These are phyloP conservation scores for Saksenaea vasiformis DNA, from an alignment of 371 early-diverging fungal species.

Conservation along the genomic window DNA sequence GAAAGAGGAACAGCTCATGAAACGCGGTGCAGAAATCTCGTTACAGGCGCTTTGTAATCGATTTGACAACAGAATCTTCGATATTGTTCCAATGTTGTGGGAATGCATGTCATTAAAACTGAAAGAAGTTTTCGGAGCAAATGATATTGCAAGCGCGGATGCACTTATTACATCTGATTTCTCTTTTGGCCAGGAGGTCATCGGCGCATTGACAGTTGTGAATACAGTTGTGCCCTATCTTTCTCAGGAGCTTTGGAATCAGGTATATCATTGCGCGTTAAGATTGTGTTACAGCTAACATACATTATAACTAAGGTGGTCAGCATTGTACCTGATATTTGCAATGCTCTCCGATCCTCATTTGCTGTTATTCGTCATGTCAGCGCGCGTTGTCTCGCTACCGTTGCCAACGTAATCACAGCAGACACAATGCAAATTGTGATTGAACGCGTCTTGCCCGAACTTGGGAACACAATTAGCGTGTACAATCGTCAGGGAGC, in stretches of 20 bases:
- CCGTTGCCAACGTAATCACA: slow-evolving; percentile 69
- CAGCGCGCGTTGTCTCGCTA: slow-evolving; percentile 80
- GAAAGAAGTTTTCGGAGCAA: slow-evolving; percentile 26
- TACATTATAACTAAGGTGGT: slow-evolving; percentile 37
- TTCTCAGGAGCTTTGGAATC: slow-evolving; percentile 45
- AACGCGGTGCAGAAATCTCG: slow-evolving; percentile 84
- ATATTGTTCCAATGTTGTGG: slow-evolving; percentile 80
- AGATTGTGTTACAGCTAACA: background rate
- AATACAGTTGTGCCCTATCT: slow-evolving; percentile 70
- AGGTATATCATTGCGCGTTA: slow-evolving; percentile 12
- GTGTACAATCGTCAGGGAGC: slow-evolving; percentile 85
- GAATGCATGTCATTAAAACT: slow-evolving; percentile 64
- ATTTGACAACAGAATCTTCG: slow-evolving; percentile 76
- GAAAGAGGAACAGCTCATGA: slow-evolving; percentile 61
- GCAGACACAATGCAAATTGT: slow-evolving; percentile 78
- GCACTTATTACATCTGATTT: slow-evolving; percentile 25
- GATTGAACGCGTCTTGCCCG: slow-evolving; percentile 76
- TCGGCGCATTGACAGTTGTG: slow-evolving; percentile 79
- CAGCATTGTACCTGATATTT: slow-evolving; percentile 64
- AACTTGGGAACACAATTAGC: slow-evolving; percentile 73
- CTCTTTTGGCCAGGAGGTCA: slow-evolving; percentile 65
- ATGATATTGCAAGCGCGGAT: slow-evolving; percentile 31
- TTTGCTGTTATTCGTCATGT: slow-evolving; percentile 80
- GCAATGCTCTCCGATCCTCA: slow-evolving; percentile 67
- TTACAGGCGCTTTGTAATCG: slow-evolving; percentile 67